Evolutionary conservation across 208 protist genomes (phyloP).

Genomic region (Leishmania major): DNA sequence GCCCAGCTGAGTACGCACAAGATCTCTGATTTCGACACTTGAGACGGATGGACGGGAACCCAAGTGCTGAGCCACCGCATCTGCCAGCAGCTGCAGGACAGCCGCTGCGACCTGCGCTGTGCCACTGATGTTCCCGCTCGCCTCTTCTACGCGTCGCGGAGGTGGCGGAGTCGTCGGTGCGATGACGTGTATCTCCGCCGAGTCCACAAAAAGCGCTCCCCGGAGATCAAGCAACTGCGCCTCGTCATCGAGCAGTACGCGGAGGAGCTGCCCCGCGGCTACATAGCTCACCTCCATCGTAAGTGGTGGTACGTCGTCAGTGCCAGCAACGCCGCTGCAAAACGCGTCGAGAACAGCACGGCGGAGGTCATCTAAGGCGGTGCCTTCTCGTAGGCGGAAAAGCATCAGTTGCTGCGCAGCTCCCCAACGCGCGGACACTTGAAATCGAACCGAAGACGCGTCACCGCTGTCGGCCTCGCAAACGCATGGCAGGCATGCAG

Average conservation of each 20-base stretch:
- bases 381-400: conserved; percentile 35
- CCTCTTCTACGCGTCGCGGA: neutral
- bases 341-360: conserved; percentile 39
- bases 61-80: neutral
- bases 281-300: conserved; percentile 14
- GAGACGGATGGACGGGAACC: neutral
- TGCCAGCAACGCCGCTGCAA: too few species aligned
- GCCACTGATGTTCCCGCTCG: neutral
- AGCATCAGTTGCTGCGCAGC: conserved; percentile 32
- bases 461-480: neutral
- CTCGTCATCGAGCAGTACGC: neutral
- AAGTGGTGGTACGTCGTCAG: neutral
- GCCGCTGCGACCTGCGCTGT: neutral
- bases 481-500: conserved; percentile 1
- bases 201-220: conserved; percentile 8
- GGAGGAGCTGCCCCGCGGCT: neutral
- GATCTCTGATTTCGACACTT: neutral
- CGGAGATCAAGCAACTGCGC: neutral
- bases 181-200: conserved; percentile 16
- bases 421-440: conserved; percentile 46
- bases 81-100: conserved; percentile 3
- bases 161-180: conserved; percentile 1
- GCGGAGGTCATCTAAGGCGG: conserved; percentile 42
- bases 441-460: conserved; percentile 8
- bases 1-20: conserved; percentile 4